Evolutionary conservation across 192 early-diverging fungal genomes (phyloP).

Genomic region (Coemansia brasiliensis): DNA sequence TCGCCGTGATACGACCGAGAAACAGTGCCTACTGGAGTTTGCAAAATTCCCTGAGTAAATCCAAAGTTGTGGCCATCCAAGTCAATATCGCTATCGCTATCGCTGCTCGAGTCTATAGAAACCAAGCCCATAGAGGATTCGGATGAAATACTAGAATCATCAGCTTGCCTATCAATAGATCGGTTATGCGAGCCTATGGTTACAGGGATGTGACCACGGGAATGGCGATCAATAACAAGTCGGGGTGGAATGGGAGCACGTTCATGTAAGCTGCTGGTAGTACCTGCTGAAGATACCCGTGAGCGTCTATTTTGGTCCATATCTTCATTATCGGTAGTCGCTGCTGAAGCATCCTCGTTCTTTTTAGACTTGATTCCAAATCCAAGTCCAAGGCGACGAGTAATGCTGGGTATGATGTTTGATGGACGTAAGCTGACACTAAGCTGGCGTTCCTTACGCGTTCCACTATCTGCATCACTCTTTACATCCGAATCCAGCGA

Average conservation of each 20-base stretch:
- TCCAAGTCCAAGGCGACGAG: constrained; percentile 43
- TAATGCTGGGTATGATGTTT: constrained; percentile 42
- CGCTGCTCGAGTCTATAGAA: constrained; percentile 31
- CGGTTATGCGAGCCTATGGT: neutral
- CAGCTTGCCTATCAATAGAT: neutral
- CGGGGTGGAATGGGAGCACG: constrained; percentile 37
- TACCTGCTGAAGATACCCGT: constrained; percentile 11
- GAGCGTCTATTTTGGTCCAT: neutral
- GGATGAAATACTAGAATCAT: neutral
- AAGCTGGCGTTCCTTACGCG: constrained; percentile 18
- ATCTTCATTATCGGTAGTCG: constrained; percentile 20
- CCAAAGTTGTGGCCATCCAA: constrained; percentile 17
- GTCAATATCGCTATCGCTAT: constrained; percentile 21
- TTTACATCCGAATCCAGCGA: neutral
- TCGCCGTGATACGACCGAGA: constrained; percentile 19
- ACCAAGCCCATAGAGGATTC: constrained; percentile 10
- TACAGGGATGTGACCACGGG: neutral
- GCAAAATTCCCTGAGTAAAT: constrained; percentile 2
- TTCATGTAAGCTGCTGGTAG: constrained; percentile 1
- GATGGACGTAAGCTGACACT: constrained; percentile 38
- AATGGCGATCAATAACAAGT: constrained; percentile 20
- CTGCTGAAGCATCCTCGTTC: neutral
- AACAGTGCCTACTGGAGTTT: constrained; percentile 12
- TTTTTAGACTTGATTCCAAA: constrained; percentile 37
- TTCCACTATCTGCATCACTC: neutral